Evolutionary conservation across 1,284 basidiomycete genomes (phyloP).

Genomic region (Bondarzewia mesenterica): DNA sequence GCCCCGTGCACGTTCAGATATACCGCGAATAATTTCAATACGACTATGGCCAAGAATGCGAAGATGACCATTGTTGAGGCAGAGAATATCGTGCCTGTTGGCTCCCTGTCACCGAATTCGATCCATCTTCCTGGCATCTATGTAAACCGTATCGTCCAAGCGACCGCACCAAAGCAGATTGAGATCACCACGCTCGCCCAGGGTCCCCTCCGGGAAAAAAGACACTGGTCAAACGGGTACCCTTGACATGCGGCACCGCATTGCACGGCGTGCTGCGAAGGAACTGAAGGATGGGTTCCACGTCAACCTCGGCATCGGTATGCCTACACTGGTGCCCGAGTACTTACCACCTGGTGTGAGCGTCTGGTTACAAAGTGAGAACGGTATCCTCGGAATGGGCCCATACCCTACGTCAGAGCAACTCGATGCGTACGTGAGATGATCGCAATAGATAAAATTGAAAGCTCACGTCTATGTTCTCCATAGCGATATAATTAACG

Average conservation of each 20-base stretch:
- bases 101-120: constrained; percentile 76
- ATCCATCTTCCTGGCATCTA: constrained; percentile 86
- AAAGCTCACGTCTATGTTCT: background rate
- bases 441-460: constrained; percentile 12
- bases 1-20: constrained; percentile 41
- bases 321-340: constrained; percentile 91
- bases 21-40: constrained; percentile 84
- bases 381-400: constrained; percentile 93
- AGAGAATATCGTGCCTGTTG: constrained; percentile 86
- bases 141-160: constrained; percentile 79
- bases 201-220: constrained; percentile 17
- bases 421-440: constrained; percentile 70
- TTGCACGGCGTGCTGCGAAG: constrained; percentile 81
- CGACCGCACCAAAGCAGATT: constrained; percentile 74
- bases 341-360: constrained; percentile 73
- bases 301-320: constrained; percentile 68
- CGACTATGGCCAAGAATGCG: constrained; percentile 84
- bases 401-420: constrained; percentile 84
- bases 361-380: constrained; percentile 93
- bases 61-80: constrained; percentile 93
- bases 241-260: constrained; percentile 52
- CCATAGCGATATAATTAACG: constrained; percentile 82
- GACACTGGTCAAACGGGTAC: constrained; percentile 42
- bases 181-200: constrained; percentile 70
- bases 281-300: constrained; percentile 90